phyloP scores from a whole-genome alignment of 495 filamentous ascomycete genomes.

The Entonaema liquescens region DNA sequence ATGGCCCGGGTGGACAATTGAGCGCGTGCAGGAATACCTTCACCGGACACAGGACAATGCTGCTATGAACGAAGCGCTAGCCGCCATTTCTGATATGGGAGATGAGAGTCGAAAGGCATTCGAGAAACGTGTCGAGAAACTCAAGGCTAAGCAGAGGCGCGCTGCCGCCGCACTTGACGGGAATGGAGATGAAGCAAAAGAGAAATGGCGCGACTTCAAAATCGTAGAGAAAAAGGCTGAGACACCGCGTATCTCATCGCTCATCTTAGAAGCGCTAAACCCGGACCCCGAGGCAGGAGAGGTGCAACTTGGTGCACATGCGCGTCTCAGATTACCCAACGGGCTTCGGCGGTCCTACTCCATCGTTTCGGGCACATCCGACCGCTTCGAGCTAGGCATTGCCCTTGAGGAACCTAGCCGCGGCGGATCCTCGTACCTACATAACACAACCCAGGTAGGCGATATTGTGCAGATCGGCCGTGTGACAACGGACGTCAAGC shows the following conservation, averaged over 20 bases:
- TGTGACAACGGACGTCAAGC: slow-evolving; percentile 50
- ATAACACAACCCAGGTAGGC: slow-evolving; percentile 47
- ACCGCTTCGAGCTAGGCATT: slow-evolving; percentile 57
- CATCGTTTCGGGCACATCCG: slow-evolving; percentile 54
- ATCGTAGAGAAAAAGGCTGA: slow-evolving; percentile 55
- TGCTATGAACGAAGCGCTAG: slow-evolving; percentile 56
- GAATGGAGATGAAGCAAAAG: slow-evolving; percentile 36
- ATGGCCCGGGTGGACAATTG: slow-evolving; percentile 64
- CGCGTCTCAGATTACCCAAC: slow-evolving; percentile 56
- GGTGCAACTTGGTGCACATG: slow-evolving; percentile 51
- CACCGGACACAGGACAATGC: slow-evolving; percentile 56
- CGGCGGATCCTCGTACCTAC: slow-evolving; percentile 59
- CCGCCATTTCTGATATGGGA: slow-evolving; percentile 57
- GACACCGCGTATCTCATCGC: slow-evolving; percentile 52
- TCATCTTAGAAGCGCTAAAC: slow-evolving; percentile 51
- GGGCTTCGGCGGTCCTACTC: slow-evolving; percentile 57
- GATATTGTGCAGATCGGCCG: slow-evolving; percentile 60
- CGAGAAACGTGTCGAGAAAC: slow-evolving; percentile 48
- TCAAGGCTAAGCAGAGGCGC: slow-evolving; percentile 44
- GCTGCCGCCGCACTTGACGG: slow-evolving; percentile 40
- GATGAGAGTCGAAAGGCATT: slow-evolving; percentile 55
- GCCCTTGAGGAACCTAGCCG: slow-evolving; percentile 55
- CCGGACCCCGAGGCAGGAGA: slow-evolving; percentile 35
- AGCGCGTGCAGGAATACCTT: slow-evolving; percentile 63
- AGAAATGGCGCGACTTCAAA: slow-evolving; percentile 55